Evolutionary conservation across 2,329 filamentous ascomycete species (phyloP), one percentile per base, ranked within the genome.

Genomic region (Venturia pyrina): DNA sequence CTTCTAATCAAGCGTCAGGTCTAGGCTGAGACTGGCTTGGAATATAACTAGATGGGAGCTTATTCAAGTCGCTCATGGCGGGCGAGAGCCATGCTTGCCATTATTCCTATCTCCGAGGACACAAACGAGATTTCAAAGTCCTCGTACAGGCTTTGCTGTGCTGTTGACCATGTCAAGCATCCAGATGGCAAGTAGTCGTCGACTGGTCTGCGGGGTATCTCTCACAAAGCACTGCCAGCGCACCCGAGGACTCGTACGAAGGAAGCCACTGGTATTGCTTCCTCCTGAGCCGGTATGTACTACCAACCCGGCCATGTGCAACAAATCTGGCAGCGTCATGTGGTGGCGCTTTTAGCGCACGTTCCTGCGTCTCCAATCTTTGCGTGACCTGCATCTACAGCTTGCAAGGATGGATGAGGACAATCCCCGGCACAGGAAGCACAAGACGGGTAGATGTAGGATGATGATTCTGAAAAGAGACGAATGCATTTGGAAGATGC

Each of bases 231-330:
- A 34, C 32, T 59, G 53, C 53, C 53, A 59, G 53, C 53, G 32
- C 53, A 59, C 17, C 37, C 32, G 53, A 59, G 32, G 53, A 59
- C 53, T 59, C 28, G 53, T 37, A 59, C 53, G 53, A 59, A 37
- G 53, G 21, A 24, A 37, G 32, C 13, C 53, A 37, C n/a, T n/a
- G n/a, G n/a, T n/a, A n/a, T 59, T 21, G 8, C 8, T 59, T 37
- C 53, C 32, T 59, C 53, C n/a, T 3, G 32, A 59, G 53, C 53
- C 53, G 53, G 32, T 21, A 34, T 59, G 28, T 37, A 37, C 53
- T 5, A 59, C 53, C 28, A 37, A n/a, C 53, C 53, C 53, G 53
- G 53, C 53, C 5, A 59, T 59, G 28, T 59, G 53, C 53, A n/a
- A 59, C 53, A 59, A 10, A 10, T 10, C 53, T 37, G 53, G 8